Conservation (phyloP, 2,329 filamentous ascomycete genomes). For the Cladosporium sphaerospermum region DNA sequence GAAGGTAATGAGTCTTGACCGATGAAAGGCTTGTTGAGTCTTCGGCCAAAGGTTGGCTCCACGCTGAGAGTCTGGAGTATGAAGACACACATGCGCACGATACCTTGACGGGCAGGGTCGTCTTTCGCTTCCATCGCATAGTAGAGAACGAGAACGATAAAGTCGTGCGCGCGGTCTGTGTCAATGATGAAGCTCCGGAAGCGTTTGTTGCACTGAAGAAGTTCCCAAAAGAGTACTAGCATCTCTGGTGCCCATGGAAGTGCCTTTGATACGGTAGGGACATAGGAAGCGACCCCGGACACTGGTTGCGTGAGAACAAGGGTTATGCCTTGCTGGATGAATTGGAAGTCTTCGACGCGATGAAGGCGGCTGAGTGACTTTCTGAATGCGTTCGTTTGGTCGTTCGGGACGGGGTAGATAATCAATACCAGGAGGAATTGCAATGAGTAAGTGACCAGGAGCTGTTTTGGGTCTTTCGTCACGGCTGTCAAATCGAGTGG, state of each 20-base stretch:
- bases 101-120: slow-evolving; percentile 80
- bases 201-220: slow-evolving; percentile 92
- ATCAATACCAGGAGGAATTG: slow-evolving; percentile 71
- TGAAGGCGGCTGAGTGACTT: slow-evolving; percentile 88
- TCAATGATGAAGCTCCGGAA: slow-evolving; percentile 97
- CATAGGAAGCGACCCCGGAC: slow-evolving; percentile 79
- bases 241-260: slow-evolving; percentile 89
- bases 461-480: slow-evolving; percentile 78
- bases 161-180: slow-evolving; percentile 87
- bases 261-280: slow-evolving; percentile 74
- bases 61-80: slow-evolving; percentile 90
- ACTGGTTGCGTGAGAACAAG: slow-evolving; percentile 81
- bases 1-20: slow-evolving; percentile 80
- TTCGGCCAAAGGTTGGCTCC: slow-evolving; percentile 82
- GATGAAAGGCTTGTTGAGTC: slow-evolving; percentile 82
- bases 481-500: slow-evolving; percentile 82
- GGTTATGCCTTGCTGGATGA: slow-evolving; percentile 49
- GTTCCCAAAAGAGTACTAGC: slow-evolving; percentile 96
- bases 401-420: slow-evolving; percentile 24
- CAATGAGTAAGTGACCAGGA: slow-evolving; percentile 83
- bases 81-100: slow-evolving; percentile 97
- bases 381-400: slow-evolving; percentile 78
- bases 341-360: slow-evolving; percentile 93
- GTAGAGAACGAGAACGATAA: slow-evolving; percentile 82
- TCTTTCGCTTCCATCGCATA: slow-evolving; percentile 86